Conservation (phyloP, 441 rosid genomes). For the Breynia disticha region DNA sequence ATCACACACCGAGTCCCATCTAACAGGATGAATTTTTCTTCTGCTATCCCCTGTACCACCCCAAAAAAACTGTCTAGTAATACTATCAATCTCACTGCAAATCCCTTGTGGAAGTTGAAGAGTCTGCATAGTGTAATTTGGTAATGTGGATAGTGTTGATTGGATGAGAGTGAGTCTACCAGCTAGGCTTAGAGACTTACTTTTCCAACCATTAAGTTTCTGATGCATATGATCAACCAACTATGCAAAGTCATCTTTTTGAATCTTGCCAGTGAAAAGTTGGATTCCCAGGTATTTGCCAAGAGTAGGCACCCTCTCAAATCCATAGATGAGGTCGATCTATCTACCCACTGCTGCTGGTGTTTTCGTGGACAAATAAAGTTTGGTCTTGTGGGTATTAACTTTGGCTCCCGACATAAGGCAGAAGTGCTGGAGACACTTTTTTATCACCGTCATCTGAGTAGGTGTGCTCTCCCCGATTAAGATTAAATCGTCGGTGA, state of each 20-base stretch:
- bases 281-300: not conserved
- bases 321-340: not conserved
- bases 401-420: not conserved
- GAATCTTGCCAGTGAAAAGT: not conserved
- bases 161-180: not conserved
- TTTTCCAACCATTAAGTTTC: not conserved
- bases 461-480: not conserved
- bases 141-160: not conserved
- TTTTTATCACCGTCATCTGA: not conserved
- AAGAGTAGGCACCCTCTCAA: not conserved
- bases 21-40: not conserved
- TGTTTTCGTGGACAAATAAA: too few relatives aligned
- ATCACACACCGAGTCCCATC: not conserved
- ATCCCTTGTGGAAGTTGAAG: not conserved
- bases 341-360: too few relatives aligned
- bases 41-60: not conserved
- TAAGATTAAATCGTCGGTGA: not conserved
- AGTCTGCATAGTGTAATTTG: not conserved
- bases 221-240: not conserved
- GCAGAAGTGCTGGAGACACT: not conserved
- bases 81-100: not conserved
- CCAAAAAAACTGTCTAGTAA: not conserved
- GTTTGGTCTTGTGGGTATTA: too few relatives aligned
- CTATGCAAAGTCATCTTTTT: not conserved
- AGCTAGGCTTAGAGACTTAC: too few relatives aligned